These are phyloP conservation scores for Colletotrichum trifolii DNA, from an alignment of 2,329 filamentous ascomycete species.

Conservation along the genomic window DNA sequence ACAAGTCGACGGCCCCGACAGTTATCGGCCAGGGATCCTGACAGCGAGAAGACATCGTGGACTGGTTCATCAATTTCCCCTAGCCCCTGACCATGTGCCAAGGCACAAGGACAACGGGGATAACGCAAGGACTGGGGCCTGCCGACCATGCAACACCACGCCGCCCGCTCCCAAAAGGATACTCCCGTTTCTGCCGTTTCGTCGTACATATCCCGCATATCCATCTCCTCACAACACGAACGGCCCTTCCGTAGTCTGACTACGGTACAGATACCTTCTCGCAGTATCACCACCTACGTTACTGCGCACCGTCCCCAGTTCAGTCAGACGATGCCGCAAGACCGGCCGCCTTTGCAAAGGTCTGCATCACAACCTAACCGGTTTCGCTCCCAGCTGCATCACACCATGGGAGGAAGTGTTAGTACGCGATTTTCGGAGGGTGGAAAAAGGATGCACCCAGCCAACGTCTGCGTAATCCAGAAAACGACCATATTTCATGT, in stretches of 20 bases:
- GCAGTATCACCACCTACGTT: slow-evolving; percentile 14
- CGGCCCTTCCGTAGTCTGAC: slow-evolving; percentile 15
- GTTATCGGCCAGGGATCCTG: slow-evolving; percentile 4
- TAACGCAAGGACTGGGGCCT: slow-evolving; percentile 33
- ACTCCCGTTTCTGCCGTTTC: slow-evolving; percentile 37
- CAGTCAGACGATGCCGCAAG: slow-evolving; percentile 2
- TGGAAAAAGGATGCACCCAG: no score
- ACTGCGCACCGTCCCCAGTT: slow-evolving; percentile 11
- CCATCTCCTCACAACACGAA: slow-evolving; percentile 29
- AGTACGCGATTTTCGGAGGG: slow-evolving; percentile 1
- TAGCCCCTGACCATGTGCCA: slow-evolving; percentile 22
- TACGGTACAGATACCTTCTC: slow-evolving; percentile 1
- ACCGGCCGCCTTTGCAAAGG: slow-evolving; percentile 6
- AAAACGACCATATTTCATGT: no score
- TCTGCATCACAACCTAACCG: slow-evolving; percentile 25
- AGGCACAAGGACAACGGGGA: slow-evolving; percentile 27
- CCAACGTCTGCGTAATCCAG: no score
- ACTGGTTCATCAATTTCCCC: slow-evolving; percentile 1
- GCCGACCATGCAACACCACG: slow-evolving; percentile 36
- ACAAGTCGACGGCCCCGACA: slow-evolving; percentile 15
- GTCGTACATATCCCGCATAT: slow-evolving; percentile 36
- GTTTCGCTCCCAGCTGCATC: slow-evolving; percentile 31
- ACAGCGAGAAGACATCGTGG: background rate
- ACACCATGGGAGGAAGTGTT: slow-evolving; percentile 18
- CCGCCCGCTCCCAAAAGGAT: slow-evolving; percentile 38